A percentile compares a stretch with the other conserved stretches of the same genome.
These are phyloP conservation scores for Inonotus obliquus DNA, from an alignment of 1,284 basidiomycete genomes.

Conservation along the genomic window DNA sequence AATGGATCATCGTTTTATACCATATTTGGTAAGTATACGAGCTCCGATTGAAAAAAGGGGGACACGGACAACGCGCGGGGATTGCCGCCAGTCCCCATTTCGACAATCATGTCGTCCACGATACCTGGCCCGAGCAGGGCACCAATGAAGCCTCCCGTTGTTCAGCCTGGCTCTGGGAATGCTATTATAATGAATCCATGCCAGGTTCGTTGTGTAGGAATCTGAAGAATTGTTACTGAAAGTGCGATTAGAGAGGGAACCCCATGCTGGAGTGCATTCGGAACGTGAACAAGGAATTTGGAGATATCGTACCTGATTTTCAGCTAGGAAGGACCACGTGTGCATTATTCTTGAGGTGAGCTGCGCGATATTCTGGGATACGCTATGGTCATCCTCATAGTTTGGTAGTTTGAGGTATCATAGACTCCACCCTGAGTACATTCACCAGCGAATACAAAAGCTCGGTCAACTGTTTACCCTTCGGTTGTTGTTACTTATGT, in stretches of 20 bases:
- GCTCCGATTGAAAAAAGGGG: too few species aligned
- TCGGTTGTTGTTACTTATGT: conserved; percentile 85
- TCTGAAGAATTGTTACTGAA: neutral
- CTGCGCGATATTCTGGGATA: neutral
- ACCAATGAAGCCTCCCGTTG: conserved; percentile 49
- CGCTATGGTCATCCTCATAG: neutral
- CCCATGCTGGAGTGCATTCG: conserved; percentile 81
- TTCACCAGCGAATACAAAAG: conserved; percentile 86
- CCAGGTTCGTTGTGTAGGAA: conserved; percentile 40
- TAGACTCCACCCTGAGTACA: conserved; percentile 95
- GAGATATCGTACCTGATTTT: conserved; percentile 91
- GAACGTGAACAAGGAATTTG: conserved; percentile 91
- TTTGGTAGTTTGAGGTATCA: conserved; percentile 82
- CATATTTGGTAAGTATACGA: too few species aligned
- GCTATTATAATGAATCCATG: conserved; percentile 72
- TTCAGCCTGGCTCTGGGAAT: conserved; percentile 64
- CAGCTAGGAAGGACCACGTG: conserved; percentile 95
- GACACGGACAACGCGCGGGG: too few species aligned
- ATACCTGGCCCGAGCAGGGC: conserved; percentile 9
- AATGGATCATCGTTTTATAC: too few species aligned
- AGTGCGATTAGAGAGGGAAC: conserved; percentile 70
- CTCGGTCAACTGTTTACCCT: conserved; percentile 80
- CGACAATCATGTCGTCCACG: neutral
- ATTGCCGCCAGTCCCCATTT: too few species aligned
- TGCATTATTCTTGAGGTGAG: conserved; percentile 85